Evolutionary conservation across 73 alveolate species (phyloP), one percentile per base, ranked within the genome.

Genomic region (Tetrahymena malaccensis): DNA sequence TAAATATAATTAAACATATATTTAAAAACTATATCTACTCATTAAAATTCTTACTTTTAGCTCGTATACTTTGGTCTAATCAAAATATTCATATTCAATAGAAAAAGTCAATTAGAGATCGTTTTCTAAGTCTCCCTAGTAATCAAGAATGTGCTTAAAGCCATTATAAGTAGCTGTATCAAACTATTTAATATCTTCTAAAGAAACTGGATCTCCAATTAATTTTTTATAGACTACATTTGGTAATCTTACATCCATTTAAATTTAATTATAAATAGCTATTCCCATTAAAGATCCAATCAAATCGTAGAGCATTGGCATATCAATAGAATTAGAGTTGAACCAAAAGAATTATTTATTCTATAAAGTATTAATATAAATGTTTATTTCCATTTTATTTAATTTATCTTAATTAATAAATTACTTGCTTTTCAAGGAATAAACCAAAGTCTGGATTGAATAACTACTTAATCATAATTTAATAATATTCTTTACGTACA

Each of bases 401-500:
- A 5, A 3, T 25, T 70, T 22, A 31, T 25, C 37, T 70, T 70
- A 22, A 22, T 3, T 19, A 27, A 27, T 12, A 25, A 70, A 70
- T 70, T 70, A 70, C 89, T 70, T 95, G 95, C 94, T 98, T 97
- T 96, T 96, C 98, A 27, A 94, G 94, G 96, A 99, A 99, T 99
- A 99, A 96, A 15, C 99, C 99, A 89, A 40, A 96, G 70, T 96
- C 95, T 35, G 93, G 94, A 15, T 94, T 96, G 93, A 96, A 93
- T 83, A 96, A 85, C 38, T 96, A 44, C 15, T 85, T 55, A 85
- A 96, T 97, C 93, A 99, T 85, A 55, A 99, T 95, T 96, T 98
- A 95, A 96, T 98, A 99, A 96, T 98, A 99, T 94, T 99, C 99
- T 96, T 99, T 99, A 96, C 98, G 95, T 19, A 98, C 99, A n/a